phyloP scores from a whole-genome alignment of 2,329 filamentous ascomycete species.

The Sporothrix sp. region DNA sequence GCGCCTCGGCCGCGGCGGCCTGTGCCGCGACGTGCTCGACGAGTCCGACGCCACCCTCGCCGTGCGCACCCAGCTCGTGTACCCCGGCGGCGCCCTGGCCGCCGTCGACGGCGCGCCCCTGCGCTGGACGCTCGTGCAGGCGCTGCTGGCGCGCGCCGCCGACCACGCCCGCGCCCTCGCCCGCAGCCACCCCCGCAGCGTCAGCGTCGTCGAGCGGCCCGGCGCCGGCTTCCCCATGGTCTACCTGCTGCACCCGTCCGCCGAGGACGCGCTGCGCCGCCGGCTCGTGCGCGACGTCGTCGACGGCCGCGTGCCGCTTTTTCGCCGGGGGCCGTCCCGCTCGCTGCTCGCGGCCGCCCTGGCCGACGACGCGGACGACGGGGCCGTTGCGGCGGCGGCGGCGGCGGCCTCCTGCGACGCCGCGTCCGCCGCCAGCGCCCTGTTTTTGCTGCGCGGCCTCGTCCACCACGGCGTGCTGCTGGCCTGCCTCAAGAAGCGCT shows the following conservation, averaged over 20 bases:
- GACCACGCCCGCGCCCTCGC: constrained; percentile 29
- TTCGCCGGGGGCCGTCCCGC: constrained; percentile 16
- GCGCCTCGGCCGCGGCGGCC: constrained; percentile 35
- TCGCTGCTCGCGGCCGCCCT: too few relatives aligned
- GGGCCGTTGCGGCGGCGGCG: not conserved
- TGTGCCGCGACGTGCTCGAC: constrained; percentile 52
- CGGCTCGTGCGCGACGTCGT: constrained; percentile 34
- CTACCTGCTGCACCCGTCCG: constrained; percentile 42
- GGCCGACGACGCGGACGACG: too few relatives aligned
- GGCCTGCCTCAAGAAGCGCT: constrained; percentile 51
- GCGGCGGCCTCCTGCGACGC: constrained; percentile 4
- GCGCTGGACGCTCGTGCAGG: constrained; percentile 39
- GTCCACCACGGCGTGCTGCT: constrained; percentile 50
- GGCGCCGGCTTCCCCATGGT: constrained; percentile 43
- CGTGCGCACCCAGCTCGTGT: constrained; percentile 46
- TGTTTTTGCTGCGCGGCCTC: constrained; percentile 54
- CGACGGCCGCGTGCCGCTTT: constrained; percentile 23
- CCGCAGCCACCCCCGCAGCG: constrained; percentile 27
- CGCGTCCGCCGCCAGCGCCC: not conserved
- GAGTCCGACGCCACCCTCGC: constrained; percentile 51
- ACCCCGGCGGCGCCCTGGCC: constrained; percentile 40
- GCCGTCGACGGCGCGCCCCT: constrained; percentile 43
- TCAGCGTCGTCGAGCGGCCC: constrained; percentile 37
- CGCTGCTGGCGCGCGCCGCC: constrained; percentile 32
- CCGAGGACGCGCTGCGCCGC: constrained; percentile 34